Conservation (phyloP, 176 grass and related monocot genomes). For the Ensete ventricosum region DNA sequence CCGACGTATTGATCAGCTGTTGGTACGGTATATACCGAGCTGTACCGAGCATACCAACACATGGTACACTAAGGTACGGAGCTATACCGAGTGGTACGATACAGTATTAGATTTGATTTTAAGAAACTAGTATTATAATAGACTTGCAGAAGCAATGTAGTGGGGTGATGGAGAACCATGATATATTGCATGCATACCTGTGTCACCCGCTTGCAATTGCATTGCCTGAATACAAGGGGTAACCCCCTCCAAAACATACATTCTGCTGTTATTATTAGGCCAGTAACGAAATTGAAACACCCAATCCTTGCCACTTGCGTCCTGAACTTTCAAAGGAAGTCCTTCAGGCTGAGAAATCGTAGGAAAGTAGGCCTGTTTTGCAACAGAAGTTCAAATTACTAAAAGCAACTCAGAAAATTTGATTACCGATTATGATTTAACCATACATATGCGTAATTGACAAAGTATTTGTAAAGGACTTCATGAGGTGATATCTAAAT, state of each 20-base stretch:
- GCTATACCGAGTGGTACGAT: too few relatives aligned
- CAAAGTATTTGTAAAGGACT: too few relatives aligned
- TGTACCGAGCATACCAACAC: too few relatives aligned
- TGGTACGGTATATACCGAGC: too few relatives aligned
- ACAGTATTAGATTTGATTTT: not conserved
- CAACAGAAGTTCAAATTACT: constrained; percentile 2
- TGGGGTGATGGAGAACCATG: not conserved
- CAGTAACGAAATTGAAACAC: constrained; percentile 96
- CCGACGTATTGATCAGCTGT: too few relatives aligned
- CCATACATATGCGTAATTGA: too few relatives aligned
- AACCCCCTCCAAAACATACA: constrained; percentile 99
- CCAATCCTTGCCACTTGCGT: constrained; percentile 96
- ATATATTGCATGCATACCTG: constrained; percentile 38
- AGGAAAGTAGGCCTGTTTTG: constrained; percentile 80
- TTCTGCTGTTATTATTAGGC: constrained; percentile 99
- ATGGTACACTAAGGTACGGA: too few relatives aligned
- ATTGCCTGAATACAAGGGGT: constrained; percentile 96
- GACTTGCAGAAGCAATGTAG: not conserved
- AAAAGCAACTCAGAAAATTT: constrained; percentile 16
- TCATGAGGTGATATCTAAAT: too few relatives aligned
- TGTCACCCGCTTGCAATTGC: constrained; percentile 96
- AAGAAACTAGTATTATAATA: not conserved
- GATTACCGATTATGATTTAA: too few relatives aligned
- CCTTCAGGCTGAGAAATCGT: constrained; percentile 89
- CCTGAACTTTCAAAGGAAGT: constrained; percentile 88